phyloP scores from a whole-genome alignment of 2,329 filamentous ascomycete genomes.

The Didymella exigua region DNA sequence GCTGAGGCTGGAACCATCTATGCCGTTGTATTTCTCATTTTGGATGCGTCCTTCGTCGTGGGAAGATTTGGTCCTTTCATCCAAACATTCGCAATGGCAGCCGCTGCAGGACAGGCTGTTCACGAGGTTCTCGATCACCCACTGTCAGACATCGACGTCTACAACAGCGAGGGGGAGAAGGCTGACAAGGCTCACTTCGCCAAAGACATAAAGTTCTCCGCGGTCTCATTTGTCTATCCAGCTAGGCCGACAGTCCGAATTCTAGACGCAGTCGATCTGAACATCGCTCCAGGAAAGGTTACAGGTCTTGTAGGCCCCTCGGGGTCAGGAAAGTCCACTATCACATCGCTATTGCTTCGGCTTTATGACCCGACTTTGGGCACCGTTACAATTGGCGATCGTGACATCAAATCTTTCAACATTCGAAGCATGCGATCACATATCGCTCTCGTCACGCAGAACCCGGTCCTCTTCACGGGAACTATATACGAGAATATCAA shows the following conservation, averaged over 20 bases:
- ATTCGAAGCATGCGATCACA: slow-evolving; percentile 40
- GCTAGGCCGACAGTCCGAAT: slow-evolving; percentile 50
- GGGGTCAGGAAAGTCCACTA: slow-evolving; percentile 53
- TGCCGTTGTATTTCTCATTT: slow-evolving; percentile 67
- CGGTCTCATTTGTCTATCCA: slow-evolving; percentile 53
- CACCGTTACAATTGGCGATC: slow-evolving; percentile 32
- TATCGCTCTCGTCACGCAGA: slow-evolving; percentile 43
- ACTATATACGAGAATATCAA: slow-evolving; percentile 47
- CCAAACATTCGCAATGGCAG: slow-evolving; percentile 60
- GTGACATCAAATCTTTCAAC: slow-evolving; percentile 37
- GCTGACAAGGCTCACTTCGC: slow-evolving; percentile 28
- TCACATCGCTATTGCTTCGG: slow-evolving; percentile 51
- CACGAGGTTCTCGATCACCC: slow-evolving; percentile 53
- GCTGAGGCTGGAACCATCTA: slow-evolving; percentile 60
- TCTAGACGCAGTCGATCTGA: slow-evolving; percentile 47
- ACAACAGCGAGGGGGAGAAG: slow-evolving; percentile 36
- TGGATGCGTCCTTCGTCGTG: slow-evolving; percentile 68
- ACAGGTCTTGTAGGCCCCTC: slow-evolving; percentile 55
- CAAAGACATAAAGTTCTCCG: slow-evolving; percentile 43
- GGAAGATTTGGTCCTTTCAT: slow-evolving; percentile 68
- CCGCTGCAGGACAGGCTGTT: slow-evolving; percentile 57
- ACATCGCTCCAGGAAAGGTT: slow-evolving; percentile 48
- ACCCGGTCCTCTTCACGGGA: slow-evolving; percentile 42
- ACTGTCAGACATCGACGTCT: slow-evolving; percentile 47
- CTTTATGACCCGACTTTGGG: slow-evolving; percentile 47